Conservation (phyloP, 345 rosid species). For the Gossypium mustelinum region DNA sequence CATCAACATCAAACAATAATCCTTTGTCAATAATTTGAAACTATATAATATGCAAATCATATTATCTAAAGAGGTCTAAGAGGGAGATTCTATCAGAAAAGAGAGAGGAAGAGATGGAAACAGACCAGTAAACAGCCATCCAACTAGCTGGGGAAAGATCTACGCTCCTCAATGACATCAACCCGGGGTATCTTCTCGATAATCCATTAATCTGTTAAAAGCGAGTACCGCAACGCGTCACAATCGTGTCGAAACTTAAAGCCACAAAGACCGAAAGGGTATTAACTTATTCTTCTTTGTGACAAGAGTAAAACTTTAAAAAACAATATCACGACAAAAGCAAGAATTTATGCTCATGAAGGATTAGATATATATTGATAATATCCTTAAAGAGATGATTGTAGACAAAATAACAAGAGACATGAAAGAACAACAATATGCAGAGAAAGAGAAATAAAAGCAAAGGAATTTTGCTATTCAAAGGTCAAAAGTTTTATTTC, state of each 20-base stretch:
- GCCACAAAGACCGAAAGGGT: not conserved
- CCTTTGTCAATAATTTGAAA: not conserved
- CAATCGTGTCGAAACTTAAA: not conserved
- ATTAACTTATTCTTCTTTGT: not conserved
- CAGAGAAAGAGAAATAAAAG: not conserved
- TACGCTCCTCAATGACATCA: constrained; percentile 88
- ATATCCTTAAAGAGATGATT: not conserved
- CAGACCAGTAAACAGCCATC: constrained; percentile 98
- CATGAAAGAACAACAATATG: too few species aligned
- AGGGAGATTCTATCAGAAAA: not conserved
- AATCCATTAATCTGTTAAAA: constrained; percentile 62
- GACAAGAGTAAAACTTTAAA: not conserved
- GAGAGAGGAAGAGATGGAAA: constrained; percentile 13
- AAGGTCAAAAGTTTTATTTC: not conserved
- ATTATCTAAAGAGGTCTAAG: too few species aligned
- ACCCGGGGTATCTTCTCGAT: constrained; percentile 65
- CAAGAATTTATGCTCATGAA: not conserved
- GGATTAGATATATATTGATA: not conserved
- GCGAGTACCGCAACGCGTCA: constrained; percentile 4
- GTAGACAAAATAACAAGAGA: too few species aligned
- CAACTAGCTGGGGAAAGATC: constrained; percentile 99
- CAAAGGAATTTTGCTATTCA: constrained; percentile 1
- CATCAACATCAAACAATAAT: not conserved
- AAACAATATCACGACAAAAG: not conserved
- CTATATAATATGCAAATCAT: not conserved